Percentiles rank a stretch among this genome's conserved stretches.
phyloP scores from a whole-genome alignment of 805 yeast species.

The Myxozyma nipponensis region DNA sequence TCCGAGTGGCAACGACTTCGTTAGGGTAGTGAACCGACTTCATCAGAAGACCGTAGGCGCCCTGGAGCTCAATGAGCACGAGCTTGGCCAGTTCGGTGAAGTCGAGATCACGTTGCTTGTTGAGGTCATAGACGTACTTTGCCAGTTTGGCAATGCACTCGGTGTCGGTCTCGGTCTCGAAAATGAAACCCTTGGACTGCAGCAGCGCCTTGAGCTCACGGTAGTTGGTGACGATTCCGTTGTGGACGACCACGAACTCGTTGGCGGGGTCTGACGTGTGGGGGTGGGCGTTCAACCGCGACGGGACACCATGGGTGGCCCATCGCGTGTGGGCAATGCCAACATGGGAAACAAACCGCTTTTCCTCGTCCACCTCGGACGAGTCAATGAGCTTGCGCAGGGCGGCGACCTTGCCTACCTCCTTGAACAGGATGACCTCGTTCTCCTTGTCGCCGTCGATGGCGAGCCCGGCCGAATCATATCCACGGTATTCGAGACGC shows the following conservation, averaged over 20 bases:
- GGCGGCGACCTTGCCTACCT: slow-evolving; percentile 86
- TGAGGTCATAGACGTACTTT: slow-evolving; percentile 83
- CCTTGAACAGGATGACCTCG: slow-evolving; percentile 70
- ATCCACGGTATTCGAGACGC: slow-evolving; percentile 95
- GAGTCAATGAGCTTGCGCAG: slow-evolving; percentile 58
- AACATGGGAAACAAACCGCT: slow-evolving; percentile 74
- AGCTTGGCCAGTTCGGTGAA: slow-evolving; percentile 90
- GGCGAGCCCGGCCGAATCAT: slow-evolving; percentile 96
- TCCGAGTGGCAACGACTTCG: slow-evolving; percentile 94
- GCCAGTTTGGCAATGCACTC: slow-evolving; percentile 96
- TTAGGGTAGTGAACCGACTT: slow-evolving; percentile 90
- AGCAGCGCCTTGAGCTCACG: slow-evolving; percentile 84
- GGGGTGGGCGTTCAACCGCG: slow-evolving; percentile 86
- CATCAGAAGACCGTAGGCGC: slow-evolving; percentile 94
- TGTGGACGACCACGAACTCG: slow-evolving; percentile 91
- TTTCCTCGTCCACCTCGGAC: slow-evolving; percentile 52
- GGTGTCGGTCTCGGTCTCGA: slow-evolving; percentile 93
- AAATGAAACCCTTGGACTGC: slow-evolving; percentile 69
- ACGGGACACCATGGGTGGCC: slow-evolving; percentile 99
- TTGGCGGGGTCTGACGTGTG: slow-evolving; percentile 80
- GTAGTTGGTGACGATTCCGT: slow-evolving; percentile 96
- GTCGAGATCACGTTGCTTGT: slow-evolving; percentile 69
- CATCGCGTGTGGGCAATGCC: slow-evolving; percentile 99
- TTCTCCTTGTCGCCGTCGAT: slow-evolving; percentile 81
- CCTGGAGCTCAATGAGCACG: slow-evolving; percentile 88